These are phyloP conservation scores for Aspergillus panamensis DNA, from an alignment of 495 filamentous ascomycete genomes.

Conservation along the genomic window DNA sequence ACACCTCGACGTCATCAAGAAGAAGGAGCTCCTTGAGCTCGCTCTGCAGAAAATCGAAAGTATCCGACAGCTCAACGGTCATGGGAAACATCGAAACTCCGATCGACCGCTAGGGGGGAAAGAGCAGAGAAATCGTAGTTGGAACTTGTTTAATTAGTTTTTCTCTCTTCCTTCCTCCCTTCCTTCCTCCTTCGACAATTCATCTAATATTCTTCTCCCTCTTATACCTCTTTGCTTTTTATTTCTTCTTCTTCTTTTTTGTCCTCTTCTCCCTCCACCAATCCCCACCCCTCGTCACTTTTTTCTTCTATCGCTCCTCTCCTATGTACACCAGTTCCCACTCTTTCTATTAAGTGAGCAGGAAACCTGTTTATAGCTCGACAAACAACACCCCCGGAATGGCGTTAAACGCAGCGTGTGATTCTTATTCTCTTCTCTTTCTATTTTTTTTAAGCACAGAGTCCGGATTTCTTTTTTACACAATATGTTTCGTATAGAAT, in stretches of 20 bases:
- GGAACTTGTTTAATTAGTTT: slow-evolving; percentile 39
- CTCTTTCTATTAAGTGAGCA: not conserved
- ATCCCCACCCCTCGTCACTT: not conserved
- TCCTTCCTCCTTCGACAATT: slow-evolving; percentile 9
- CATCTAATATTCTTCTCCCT: not conserved
- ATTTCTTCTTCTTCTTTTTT: not conserved
- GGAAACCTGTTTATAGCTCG: slow-evolving; percentile 2
- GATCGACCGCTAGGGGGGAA: slow-evolving; percentile 32
- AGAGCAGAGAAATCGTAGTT: slow-evolving; percentile 32
- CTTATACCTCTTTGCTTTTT: slow-evolving; percentile 9
- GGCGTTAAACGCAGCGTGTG: slow-evolving; percentile 7
- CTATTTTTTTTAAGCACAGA: too few species aligned
- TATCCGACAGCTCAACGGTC: slow-evolving; percentile 69
- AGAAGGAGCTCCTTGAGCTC: slow-evolving; percentile 90
- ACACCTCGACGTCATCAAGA: slow-evolving; percentile 84
- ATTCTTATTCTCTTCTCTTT: not conserved
- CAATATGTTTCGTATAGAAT: too few species aligned
- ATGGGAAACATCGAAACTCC: slow-evolving; percentile 28
- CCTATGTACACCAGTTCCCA: slow-evolving; percentile 13
- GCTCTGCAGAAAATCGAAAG: slow-evolving; percentile 93
- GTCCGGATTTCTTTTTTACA: too few species aligned
- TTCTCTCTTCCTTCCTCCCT: slow-evolving; percentile 6
- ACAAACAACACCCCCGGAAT: not conserved
- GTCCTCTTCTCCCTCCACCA: slow-evolving; percentile 6
- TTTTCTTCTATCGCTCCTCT: not conserved